Conservation (phyloP, 1,139 yeast species). For the Schwanniomyces etchellsii region DNA sequence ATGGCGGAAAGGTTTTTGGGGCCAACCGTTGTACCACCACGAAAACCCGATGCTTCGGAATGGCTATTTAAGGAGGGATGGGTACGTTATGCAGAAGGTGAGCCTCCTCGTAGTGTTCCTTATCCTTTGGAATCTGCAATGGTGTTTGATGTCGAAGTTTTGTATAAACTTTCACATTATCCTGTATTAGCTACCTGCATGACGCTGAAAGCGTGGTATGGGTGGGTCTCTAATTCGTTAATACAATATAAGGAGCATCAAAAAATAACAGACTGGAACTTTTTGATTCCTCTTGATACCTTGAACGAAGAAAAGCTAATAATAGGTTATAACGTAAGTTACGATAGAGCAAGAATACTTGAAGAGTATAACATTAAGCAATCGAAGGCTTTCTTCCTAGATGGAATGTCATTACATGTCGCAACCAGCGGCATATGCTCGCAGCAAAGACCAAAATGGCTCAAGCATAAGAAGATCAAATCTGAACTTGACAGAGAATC, state of each 20-base stretch:
- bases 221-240: conserved; percentile 88
- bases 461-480: conserved; percentile 47
- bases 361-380: conserved; percentile 75
- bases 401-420: conserved; percentile 90
- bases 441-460: conserved; percentile 79
- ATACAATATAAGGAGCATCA: conserved; percentile 36
- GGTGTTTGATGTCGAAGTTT: conserved; percentile 86
- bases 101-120: conserved; percentile 51
- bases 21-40: conserved; percentile 29
- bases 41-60: conserved; percentile 32
- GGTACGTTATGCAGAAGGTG: conserved; percentile 61
- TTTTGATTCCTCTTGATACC: conserved; percentile 70
- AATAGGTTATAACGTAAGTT: conserved; percentile 87
- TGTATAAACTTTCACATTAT: conserved; percentile 69
- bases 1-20: conserved; percentile 36
- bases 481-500: conserved; percentile 17
- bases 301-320: conserved; percentile 48
- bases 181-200: conserved; percentile 83
- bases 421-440: conserved; percentile 93
- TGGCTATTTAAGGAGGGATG: conserved; percentile 75
- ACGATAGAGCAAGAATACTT: conserved; percentile 77
- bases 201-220: conserved; percentile 80
- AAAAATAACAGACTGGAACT: conserved; percentile 41
- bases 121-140: conserved; percentile 63
- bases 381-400: conserved; percentile 74